phyloP scores from a whole-genome alignment of 805 yeast genomes.

The Yarrowia osloensis region DNA sequence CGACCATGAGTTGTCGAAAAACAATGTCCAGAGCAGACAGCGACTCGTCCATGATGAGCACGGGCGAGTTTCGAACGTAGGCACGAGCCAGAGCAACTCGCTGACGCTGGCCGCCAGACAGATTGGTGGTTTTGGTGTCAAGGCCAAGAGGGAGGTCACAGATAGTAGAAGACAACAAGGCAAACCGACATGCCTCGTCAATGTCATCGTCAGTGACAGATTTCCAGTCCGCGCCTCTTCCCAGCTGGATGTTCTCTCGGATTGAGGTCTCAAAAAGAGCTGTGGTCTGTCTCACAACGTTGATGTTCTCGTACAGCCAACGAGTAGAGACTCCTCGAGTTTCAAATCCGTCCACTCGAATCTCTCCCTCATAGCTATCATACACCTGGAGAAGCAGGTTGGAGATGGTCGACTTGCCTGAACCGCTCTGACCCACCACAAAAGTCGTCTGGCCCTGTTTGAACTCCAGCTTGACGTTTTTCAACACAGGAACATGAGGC shows the following conservation, averaged over 20 bases:
- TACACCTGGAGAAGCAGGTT: slow-evolving; percentile 65
- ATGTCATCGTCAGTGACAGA: slow-evolving; percentile 40
- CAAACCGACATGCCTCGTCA: slow-evolving; percentile 53
- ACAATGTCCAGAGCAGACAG: slow-evolving; percentile 73
- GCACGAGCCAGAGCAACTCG: slow-evolving; percentile 86
- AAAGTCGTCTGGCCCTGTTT: slow-evolving; percentile 54
- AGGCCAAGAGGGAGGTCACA: slow-evolving; percentile 55
- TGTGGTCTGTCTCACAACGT: slow-evolving; percentile 73
- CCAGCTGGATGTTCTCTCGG: slow-evolving; percentile 62
- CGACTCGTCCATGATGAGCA: slow-evolving; percentile 83
- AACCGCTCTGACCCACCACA: slow-evolving; percentile 85
- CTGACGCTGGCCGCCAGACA: slow-evolving; percentile 94
- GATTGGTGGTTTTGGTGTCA: slow-evolving; percentile 51
- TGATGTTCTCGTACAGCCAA: slow-evolving; percentile 64
- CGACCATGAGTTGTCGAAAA: slow-evolving; percentile 51
- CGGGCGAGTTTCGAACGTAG: slow-evolving; percentile 65
- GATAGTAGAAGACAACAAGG: slow-evolving; percentile 55
- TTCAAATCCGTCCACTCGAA: slow-evolving; percentile 58
- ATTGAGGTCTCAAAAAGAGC: slow-evolving; percentile 65
- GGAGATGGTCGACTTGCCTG: slow-evolving; percentile 86
- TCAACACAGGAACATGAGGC: slow-evolving; percentile 49
- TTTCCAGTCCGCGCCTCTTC: slow-evolving; percentile 41
- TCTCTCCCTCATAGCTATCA: slow-evolving; percentile 52
- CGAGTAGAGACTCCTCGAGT: slow-evolving; percentile 47
- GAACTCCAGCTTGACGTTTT: slow-evolving; percentile 51